phyloP scores from a whole-genome alignment of 129 eudicot species.

The Escallonia rubra region DNA sequence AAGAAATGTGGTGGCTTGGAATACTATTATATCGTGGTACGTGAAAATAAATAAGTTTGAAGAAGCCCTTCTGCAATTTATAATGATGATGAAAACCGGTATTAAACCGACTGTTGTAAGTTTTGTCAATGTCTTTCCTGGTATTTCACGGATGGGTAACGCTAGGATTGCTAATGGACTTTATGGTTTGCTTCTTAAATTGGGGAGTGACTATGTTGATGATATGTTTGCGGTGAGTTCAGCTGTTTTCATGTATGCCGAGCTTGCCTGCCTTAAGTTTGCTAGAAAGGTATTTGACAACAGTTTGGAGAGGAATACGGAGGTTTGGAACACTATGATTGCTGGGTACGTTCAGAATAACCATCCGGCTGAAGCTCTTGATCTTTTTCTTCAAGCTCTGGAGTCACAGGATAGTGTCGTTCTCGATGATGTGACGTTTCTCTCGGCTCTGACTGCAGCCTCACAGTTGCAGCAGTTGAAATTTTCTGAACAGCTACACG shows the following conservation, averaged over 20 bases:
- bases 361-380: constrained; percentile 49
- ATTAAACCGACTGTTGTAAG: constrained; percentile 60
- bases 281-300: constrained; percentile 66
- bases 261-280: constrained; percentile 50
- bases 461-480: constrained; percentile 73
- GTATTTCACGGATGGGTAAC: constrained; percentile 42
- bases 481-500: constrained; percentile 59
- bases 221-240: constrained; percentile 72
- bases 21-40: constrained; percentile 75
- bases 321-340: constrained; percentile 93
- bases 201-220: constrained; percentile 44
- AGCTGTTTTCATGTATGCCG: constrained; percentile 66
- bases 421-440: constrained; percentile 65
- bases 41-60: constrained; percentile 42
- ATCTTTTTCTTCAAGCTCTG: constrained; percentile 54
- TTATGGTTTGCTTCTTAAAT: constrained; percentile 61
- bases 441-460: constrained; percentile 62
- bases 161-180: constrained; percentile 38
- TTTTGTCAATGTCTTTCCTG: constrained; percentile 72
- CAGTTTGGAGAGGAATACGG: constrained; percentile 59
- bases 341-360: constrained; percentile 70
- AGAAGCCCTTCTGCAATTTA: constrained; percentile 52
- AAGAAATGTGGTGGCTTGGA: constrained; percentile 71
- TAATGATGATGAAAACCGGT: constrained; percentile 63
- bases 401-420: constrained; percentile 23